Evolutionary conservation across 345 rosid species (phyloP).

Genomic region (Camelina laxa): DNA sequence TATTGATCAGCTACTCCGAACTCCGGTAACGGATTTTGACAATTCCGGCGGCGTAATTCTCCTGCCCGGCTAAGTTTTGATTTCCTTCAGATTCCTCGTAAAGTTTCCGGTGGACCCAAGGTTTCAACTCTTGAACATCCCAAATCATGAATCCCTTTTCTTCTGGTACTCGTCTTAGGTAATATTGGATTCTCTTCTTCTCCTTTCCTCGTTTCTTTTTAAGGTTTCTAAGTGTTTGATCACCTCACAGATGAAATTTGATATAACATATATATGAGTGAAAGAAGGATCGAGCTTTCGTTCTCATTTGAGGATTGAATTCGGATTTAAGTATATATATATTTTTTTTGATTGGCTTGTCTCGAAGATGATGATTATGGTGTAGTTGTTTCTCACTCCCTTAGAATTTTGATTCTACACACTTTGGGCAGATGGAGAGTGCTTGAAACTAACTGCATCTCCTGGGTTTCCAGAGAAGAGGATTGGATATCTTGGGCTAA

Average conservation of each 20-base stretch:
- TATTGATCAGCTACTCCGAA: constrained; percentile 45
- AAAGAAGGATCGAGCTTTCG: constrained; percentile 40
- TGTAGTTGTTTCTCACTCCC: constrained; percentile 4
- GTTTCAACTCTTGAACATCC: constrained; percentile 42
- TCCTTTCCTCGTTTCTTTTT: neutral
- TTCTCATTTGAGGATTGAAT: constrained; percentile 16
- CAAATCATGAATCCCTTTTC: constrained; percentile 96
- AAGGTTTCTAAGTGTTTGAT: constrained; percentile 32
- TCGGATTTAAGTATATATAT: constrained; percentile 2
- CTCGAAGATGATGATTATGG: constrained; percentile 7
- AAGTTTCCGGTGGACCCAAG: constrained; percentile 36
- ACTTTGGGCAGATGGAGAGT: constrained; percentile 99
- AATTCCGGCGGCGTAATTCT: constrained; percentile 29
- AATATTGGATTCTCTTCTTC: constrained; percentile 36
- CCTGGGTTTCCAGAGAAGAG: constrained; percentile 98
- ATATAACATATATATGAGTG: too few relatives aligned
- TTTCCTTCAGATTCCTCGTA: constrained; percentile 19
- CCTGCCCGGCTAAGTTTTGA: neutral
- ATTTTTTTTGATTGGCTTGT: neutral
- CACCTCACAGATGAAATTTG: neutral
- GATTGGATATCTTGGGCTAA: constrained; percentile 96
- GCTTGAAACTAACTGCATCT: constrained; percentile 92
- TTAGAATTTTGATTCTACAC: constrained; percentile 48
- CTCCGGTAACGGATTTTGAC: constrained; percentile 41
- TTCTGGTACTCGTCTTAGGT: constrained; percentile 97